A percentile compares a stretch with the other conserved stretches of the same genome.
Conservation (phyloP, 495 filamentous ascomycete species). For the Apiosordaria backusii region DNA sequence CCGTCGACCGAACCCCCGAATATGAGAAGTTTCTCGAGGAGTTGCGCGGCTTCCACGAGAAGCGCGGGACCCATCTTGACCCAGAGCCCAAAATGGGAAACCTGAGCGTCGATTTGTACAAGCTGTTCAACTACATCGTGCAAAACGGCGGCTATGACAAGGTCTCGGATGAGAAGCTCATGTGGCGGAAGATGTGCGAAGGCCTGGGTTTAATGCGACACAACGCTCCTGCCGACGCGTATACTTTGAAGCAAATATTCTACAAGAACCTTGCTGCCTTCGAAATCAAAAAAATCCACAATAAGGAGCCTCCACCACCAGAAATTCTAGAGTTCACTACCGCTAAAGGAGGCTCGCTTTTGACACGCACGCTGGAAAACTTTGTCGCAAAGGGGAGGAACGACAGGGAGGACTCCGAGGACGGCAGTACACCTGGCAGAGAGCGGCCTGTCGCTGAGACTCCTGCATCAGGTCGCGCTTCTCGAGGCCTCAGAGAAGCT, state of each 20-base stretch:
- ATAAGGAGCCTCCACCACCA: conserved; percentile 72
- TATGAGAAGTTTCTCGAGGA: conserved; percentile 68
- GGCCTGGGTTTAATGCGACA: conserved; percentile 58
- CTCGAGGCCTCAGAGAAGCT: conserved; percentile 69
- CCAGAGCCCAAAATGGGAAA: conserved; percentile 69
- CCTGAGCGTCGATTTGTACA: conserved; percentile 65
- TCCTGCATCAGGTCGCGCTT: conserved; percentile 52
- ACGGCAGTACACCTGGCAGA: conserved; percentile 56
- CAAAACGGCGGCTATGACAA: conserved; percentile 76
- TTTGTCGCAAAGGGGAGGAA: conserved; percentile 47
- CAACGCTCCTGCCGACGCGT: conserved; percentile 68
- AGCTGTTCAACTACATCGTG: conserved; percentile 66
- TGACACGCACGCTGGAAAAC: conserved; percentile 75
- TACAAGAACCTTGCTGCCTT: conserved; percentile 81
- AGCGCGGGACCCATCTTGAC: conserved; percentile 69
- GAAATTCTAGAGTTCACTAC: conserved; percentile 75
- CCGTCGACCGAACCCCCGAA: conserved; percentile 53
- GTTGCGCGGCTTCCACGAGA: conserved; percentile 61
- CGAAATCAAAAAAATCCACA: conserved; percentile 68
- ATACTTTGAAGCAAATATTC: conserved; percentile 74
- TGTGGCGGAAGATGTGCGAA: conserved; percentile 68
- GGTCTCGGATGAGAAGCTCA: conserved; percentile 72
- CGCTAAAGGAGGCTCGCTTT: conserved; percentile 69
- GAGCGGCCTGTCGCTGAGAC: conserved; percentile 61
- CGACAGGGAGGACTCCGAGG: conserved; percentile 54